Evolutionary conservation across 2,329 filamentous ascomycete genomes (phyloP).

Genomic region (Arthrinium phaeospermum): DNA sequence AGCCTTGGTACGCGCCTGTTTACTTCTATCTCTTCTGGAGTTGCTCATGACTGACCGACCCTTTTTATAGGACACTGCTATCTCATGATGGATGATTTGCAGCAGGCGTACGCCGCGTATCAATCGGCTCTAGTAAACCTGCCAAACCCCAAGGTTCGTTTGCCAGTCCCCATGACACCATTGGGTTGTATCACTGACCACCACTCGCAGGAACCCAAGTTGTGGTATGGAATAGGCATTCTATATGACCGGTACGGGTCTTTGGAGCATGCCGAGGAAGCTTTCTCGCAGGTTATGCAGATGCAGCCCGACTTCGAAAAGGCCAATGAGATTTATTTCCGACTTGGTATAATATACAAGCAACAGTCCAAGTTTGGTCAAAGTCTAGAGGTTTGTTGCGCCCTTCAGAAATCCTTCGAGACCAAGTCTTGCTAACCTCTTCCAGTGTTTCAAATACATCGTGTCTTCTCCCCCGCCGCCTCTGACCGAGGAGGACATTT

Average conservation of each 20-base stretch:
- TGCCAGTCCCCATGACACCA: neutral
- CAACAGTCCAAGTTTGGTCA: constrained; percentile 93
- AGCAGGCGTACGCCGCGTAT: constrained; percentile 96
- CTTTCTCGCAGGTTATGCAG: constrained; percentile 97
- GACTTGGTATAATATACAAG: constrained; percentile 99
- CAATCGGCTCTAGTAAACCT: constrained; percentile 94
- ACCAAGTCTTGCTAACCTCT: constrained; percentile 38
- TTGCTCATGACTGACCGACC: constrained; percentile 31
- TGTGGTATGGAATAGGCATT: constrained; percentile 99
- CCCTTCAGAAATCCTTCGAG: neutral
- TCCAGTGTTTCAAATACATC: constrained; percentile 96
- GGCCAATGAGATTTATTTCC: constrained; percentile 98
- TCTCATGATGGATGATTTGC: constrained; percentile 97
- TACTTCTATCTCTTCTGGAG: neutral
- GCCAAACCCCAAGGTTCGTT: constrained; percentile 83
- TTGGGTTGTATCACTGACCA: constrained; percentile 24
- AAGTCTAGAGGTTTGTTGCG: constrained; percentile 78
- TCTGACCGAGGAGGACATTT: constrained; percentile 96
- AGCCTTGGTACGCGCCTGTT: constrained; percentile 72
- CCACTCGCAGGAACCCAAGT: constrained; percentile 77
- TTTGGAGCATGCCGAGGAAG: constrained; percentile 95
- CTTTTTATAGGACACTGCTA: constrained; percentile 82
- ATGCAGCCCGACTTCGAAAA: constrained; percentile 99
- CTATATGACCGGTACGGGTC: constrained; percentile 96
- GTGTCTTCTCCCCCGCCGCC: constrained; percentile 90